Evolutionary conservation across 176 grass and related monocot genomes (phyloP), one percentile per base, ranked within the genome.

Genomic region (Metroxylon sagu): DNA sequence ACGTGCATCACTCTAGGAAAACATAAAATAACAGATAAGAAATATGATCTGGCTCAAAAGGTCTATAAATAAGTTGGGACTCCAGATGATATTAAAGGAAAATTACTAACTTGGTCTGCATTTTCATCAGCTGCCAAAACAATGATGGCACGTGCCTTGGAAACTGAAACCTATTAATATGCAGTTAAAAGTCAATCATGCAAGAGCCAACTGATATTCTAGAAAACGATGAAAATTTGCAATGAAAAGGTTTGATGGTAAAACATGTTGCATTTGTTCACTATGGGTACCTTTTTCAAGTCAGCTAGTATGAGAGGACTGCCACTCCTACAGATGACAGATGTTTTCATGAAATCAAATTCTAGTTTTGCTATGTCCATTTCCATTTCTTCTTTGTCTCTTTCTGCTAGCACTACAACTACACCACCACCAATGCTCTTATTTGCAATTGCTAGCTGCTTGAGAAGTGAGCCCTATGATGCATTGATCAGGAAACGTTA

Each of bases 271-370:
- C 14, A 53, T 57, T 14, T 10, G 5, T 68, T 56, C 14, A 56
- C 29, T 71, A 25, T 12, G 43, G 14, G 8, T 72, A 85, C 92
- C 83, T 96, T 90, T 70, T 96, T 96, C 61, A 96, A 43, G 62
- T 96, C 86, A 39, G 86, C 92, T 62, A 96, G 65, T 76, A 97
- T 97, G 51, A 97, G 78, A 77, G 87, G 92, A 52, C 92, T 97
- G 26, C 87, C 92, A 51, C 87, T 97, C 64, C 93, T 78, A 73
- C 93, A 97, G 63, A 97, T 97, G 70, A 96, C 93, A 71, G 84
- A 91, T 66, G 93, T 97, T 73, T 81, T 87, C 93, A 97, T 97
- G 66, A 97, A 97, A 64, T 97, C 81, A 66, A 97, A 97, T 74
- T 90, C 87, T 66, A 97, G 79, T 62, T 88, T 97, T 62, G 78